These are phyloP conservation scores for Davidsoniella neocaledoniae DNA, from an alignment of 2,329 filamentous ascomycete genomes.

Conservation along the genomic window DNA sequence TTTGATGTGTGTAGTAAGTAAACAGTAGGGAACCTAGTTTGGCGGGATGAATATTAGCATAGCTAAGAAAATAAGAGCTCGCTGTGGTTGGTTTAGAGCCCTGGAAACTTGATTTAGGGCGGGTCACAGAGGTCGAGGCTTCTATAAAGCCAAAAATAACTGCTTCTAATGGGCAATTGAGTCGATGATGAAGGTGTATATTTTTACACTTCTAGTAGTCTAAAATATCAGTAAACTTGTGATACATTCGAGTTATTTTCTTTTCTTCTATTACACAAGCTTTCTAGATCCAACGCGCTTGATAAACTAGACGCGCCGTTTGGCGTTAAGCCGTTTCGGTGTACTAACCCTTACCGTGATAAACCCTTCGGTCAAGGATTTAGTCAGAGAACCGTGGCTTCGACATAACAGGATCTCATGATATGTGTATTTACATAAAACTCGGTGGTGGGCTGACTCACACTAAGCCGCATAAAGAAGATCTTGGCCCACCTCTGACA, in stretches of 20 bases:
- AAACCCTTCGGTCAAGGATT: background rate
- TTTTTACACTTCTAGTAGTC: too few species aligned
- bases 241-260: background rate
- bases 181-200: background rate
- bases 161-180: background rate
- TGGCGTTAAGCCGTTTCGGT: conserved; percentile 7
- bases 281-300: background rate
- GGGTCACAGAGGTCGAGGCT: too few species aligned
- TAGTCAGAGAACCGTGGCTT: background rate
- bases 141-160: background rate
- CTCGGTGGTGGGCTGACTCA: too few species aligned
- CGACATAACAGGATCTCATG: background rate
- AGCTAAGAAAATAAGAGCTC: background rate
- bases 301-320: conserved; percentile 1
- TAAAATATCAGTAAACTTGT: background rate
- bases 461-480: too few species aligned
- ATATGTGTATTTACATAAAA: background rate
- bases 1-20: background rate
- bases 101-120: too few species aligned
- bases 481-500: background rate
- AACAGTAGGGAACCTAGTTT: background rate
- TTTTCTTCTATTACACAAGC: background rate
- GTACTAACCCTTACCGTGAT: background rate
- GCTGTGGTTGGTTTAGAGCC: background rate
- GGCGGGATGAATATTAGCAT: too few species aligned